Evolutionary conservation across 257 asterid species (phyloP), one percentile per base, ranked within the genome.

Genomic region (Henckelia pumila): DNA sequence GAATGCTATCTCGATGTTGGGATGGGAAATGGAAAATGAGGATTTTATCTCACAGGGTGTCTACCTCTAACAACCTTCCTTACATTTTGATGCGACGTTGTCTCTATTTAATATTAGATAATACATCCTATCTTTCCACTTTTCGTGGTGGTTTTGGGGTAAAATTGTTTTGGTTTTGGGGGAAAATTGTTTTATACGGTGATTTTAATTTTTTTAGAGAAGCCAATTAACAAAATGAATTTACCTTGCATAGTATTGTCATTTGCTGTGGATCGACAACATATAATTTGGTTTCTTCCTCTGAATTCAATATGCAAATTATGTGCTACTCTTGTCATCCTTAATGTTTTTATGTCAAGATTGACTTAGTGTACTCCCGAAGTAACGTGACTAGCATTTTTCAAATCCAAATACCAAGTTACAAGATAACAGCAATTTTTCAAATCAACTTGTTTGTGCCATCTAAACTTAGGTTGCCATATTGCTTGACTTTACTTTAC

Each of bases 381-480:
- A 6, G 63, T 59, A 14, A 26, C 30, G 1, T 26, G 37, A 59
- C 63, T 32, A 30, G 32, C 52, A 29, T 49, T 24, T 13, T 6
- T 60, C 17, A 11, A 17, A 49, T n/a, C 60, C 57, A 44, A 47
- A 5, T 35, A 35, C 25, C 50, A 69, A 69, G 65, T 59, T 62
- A 26, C 28, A 44, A n/a, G 23, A 58, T n/a, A n/a, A 35, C 37
- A 56, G 57, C 50, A 19, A 22, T 56, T 2, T 30, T 63, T 37
- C 2, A 37, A 22, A 21, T 29, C 17, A 28, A 22, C 23, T 67
- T 33, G n/a, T 20, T 56, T 64, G 30, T 16, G 11, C 3, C 8
- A 3, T 64, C 20, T 47, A 56, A 32, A 44, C n/a, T 35, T 8
- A 10, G 28, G 16, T 47, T 66, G 10, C 7, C 24, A 5, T 50